Evolutionary conservation across 345 rosid genomes (phyloP).

Genomic region (Theobroma cacao): DNA sequence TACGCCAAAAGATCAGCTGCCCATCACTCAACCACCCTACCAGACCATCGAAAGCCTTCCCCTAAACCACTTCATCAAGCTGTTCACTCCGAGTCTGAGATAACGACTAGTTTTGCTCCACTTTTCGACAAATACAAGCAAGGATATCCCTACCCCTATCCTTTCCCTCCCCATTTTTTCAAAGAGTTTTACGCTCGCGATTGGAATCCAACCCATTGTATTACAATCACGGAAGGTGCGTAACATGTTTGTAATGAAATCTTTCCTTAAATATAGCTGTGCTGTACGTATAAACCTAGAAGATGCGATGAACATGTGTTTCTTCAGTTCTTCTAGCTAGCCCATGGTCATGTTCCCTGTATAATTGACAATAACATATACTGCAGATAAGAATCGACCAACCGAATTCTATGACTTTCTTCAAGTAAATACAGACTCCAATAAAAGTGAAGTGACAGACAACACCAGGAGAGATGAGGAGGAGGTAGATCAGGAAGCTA

Average conservation of each 20-base stretch:
- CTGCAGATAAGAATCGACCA: constrained; percentile 34
- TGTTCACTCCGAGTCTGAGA: not conserved
- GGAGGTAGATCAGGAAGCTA: constrained; percentile 47
- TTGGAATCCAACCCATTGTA: not conserved
- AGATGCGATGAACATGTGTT: not conserved
- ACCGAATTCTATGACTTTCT: constrained; percentile 72
- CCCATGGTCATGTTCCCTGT: not conserved
- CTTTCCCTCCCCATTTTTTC: not conserved
- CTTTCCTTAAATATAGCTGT: no score
- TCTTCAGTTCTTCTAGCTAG: not conserved
- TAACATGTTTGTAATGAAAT: no score
- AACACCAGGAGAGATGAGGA: constrained; percentile 42
- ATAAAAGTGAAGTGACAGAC: constrained; percentile 52
- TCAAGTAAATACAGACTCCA: constrained; percentile 58
- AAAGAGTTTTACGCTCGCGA: not conserved
- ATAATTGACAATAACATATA: not conserved
- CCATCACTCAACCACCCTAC: not conserved
- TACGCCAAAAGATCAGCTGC: constrained; percentile 28
- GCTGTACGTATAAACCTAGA: not conserved
- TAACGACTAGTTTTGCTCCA: constrained; percentile 11
- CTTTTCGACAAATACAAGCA: constrained; percentile 5
- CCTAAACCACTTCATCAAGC: not conserved
- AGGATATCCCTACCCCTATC: not conserved
- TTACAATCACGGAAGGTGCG: constrained; percentile 4
- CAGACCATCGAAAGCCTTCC: not conserved